Percentiles rank a stretch among this genome's conserved stretches.
These are phyloP conservation scores for Delphinella strobiligena DNA, from an alignment of 2,329 filamentous ascomycete genomes.

Conservation along the genomic window DNA sequence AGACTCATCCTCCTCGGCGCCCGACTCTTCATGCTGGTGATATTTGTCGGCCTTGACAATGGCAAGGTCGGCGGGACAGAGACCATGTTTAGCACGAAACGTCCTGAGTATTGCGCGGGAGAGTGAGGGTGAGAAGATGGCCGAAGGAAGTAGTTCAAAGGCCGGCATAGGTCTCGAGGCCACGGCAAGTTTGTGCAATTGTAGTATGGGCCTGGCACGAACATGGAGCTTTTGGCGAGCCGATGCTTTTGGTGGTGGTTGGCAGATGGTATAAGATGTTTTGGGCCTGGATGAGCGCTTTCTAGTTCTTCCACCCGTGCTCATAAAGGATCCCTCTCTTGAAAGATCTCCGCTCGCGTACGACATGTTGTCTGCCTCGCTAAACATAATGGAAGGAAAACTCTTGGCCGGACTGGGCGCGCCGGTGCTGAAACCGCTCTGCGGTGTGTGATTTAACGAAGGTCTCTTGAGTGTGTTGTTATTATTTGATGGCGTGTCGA, in stretches of 20 bases:
- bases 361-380: conserved; percentile 16
- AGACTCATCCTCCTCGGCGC: conserved; percentile 39
- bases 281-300: conserved; percentile 33
- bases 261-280: conserved; percentile 55
- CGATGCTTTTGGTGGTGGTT: conserved; percentile 48
- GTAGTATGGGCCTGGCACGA: conserved; percentile 56
- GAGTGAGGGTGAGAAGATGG: conserved; percentile 45
- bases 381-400: conserved; percentile 19
- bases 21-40: conserved; percentile 29
- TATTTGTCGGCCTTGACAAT: conserved; percentile 62
- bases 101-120: conserved; percentile 51
- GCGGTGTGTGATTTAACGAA: conserved; percentile 2
- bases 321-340: conserved; percentile 14
- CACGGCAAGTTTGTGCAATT: conserved; percentile 55
- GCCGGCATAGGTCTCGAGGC: conserved; percentile 52
- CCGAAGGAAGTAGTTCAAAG: conserved; percentile 57
- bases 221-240: conserved; percentile 51
- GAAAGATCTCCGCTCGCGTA: conserved; percentile 16
- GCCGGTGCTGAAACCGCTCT: background rate
- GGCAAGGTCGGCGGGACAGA: conserved; percentile 59
- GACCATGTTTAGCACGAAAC: conserved; percentile 49
- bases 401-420: conserved; percentile 18
- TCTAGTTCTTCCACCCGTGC: conserved; percentile 9
- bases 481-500: background rate
- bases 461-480: background rate